Percentiles rank a stretch among this genome's conserved stretches.
These are phyloP conservation scores for Apiotrichum siamense DNA, from an alignment of 1,284 basidiomycete genomes.

Conservation along the genomic window DNA sequence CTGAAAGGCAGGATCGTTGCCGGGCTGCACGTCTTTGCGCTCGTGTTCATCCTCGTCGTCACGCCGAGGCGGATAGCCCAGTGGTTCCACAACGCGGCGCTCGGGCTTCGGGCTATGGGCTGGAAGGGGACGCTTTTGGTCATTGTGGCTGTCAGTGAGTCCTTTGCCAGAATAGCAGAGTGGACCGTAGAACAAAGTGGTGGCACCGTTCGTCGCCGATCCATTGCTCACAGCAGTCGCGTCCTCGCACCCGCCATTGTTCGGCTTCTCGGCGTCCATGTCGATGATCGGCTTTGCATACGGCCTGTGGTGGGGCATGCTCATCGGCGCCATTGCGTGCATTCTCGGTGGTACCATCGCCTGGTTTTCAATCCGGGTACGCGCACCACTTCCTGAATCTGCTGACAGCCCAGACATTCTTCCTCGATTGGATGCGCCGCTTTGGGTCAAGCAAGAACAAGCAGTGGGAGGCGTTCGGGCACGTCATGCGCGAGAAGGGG, in stretches of 20 bases:
- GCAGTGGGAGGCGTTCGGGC: conserved; percentile 46
- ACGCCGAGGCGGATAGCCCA: conserved; percentile 38
- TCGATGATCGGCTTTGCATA: conserved; percentile 46
- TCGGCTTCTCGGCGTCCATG: conserved; percentile 43
- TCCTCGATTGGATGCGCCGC: conserved; percentile 36
- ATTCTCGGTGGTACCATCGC: conserved; percentile 37
- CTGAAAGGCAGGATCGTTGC: neutral
- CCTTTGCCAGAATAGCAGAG: too few species aligned
- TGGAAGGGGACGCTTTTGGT: conserved; percentile 35
- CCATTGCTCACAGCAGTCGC: conserved; percentile 25
- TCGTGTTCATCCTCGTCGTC: conserved; percentile 34
- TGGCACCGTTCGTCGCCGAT: too few species aligned
- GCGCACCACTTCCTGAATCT: conserved; percentile 5
- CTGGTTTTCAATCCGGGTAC: conserved; percentile 41
- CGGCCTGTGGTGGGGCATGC: conserved; percentile 41
- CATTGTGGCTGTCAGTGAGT: conserved; percentile 34
- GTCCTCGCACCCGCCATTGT: conserved; percentile 44
- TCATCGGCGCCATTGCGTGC: conserved; percentile 33
- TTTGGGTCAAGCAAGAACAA: conserved; percentile 33
- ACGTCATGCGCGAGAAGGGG: conserved; percentile 46
- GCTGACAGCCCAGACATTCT: conserved; percentile 36
- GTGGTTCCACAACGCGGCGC: conserved; percentile 38
- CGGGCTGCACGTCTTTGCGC: conserved; percentile 17
- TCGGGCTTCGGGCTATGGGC: conserved; percentile 32
- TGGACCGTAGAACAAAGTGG: too few species aligned